Evolutionary conservation across 805 yeast genomes (phyloP).

Genomic region (Ogataea siamensis): DNA sequence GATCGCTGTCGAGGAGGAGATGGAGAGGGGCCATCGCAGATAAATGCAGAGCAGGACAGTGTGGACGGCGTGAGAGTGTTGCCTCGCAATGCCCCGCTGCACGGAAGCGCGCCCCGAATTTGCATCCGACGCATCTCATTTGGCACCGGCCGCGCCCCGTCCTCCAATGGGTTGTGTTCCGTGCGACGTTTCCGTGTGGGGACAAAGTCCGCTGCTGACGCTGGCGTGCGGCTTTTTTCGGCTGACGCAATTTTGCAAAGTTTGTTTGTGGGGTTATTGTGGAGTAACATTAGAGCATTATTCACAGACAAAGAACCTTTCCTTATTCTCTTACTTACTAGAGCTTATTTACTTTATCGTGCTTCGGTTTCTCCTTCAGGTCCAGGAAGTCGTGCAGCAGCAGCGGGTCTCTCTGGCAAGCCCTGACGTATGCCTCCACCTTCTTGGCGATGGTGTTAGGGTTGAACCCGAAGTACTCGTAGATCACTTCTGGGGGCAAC

Average conservation of each 20-base stretch:
- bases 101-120: constrained; percentile 1
- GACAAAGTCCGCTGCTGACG: not conserved
- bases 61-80: not conserved
- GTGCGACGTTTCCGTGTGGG: constrained; percentile 13
- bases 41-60: not conserved
- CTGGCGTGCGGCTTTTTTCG: constrained; percentile 8
- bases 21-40: constrained; percentile 14
- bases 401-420: constrained; percentile 25
- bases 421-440: constrained; percentile 30
- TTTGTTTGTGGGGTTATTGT: constrained; percentile 7
- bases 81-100: constrained; percentile 13
- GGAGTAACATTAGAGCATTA: constrained; percentile 1
- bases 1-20: constrained; percentile 17
- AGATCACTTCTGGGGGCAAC: constrained; percentile 82
- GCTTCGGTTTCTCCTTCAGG: constrained; percentile 30
- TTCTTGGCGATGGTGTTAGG: constrained; percentile 78
- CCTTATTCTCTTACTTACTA: constrained; percentile 9
- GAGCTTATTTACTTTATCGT: constrained; percentile 22
- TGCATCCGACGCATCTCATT: constrained; percentile 14
- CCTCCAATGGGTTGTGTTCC: constrained; percentile 12
- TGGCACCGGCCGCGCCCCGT: constrained; percentile 3
- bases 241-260: constrained; percentile 2
- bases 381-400: constrained; percentile 34
- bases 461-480: constrained; percentile 84
- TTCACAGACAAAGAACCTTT: constrained; percentile 19